A percentile compares a stretch with the other conserved stretches of the same genome.
Conservation (phyloP, 78 protist genomes). For the Dictyostelium brefeldianum region DNA sequence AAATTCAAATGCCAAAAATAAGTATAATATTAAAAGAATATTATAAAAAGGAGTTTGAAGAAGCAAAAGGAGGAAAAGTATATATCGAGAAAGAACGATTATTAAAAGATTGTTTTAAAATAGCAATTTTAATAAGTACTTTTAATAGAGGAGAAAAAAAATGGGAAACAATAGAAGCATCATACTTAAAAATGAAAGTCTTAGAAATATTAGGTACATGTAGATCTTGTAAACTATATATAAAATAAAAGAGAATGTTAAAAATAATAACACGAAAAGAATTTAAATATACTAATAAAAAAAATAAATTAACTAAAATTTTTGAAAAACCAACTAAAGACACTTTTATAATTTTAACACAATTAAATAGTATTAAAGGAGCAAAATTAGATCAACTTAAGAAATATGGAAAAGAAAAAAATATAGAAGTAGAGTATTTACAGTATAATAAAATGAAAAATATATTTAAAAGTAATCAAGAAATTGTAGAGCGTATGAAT, state of each 20-base stretch:
- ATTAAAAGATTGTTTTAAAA: conserved; percentile 22
- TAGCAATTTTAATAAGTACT: neutral
- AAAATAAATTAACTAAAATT: neutral
- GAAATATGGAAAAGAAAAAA: neutral
- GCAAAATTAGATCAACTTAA: neutral
- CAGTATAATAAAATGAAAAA: neutral
- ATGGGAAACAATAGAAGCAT: neutral
- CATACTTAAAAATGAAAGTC: neutral
- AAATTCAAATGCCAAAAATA: neutral
- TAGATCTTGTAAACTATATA: conserved; percentile 30
- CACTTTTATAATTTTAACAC: neutral
- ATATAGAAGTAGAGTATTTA: neutral
- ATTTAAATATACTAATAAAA: neutral
- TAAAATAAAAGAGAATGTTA: neutral
- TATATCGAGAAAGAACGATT: conserved; percentile 16
- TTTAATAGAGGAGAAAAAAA: neutral
- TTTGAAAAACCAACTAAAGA: neutral
- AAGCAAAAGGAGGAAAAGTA: conserved; percentile 3
- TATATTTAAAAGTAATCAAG: neutral
- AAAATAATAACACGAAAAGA: neutral
- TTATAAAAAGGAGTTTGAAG: neutral
- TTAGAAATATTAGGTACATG: neutral
- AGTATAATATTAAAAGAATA: conserved; percentile 4
- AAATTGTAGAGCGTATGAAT: neutral
- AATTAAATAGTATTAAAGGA: neutral